These are phyloP conservation scores for Globisporangium cederbergense DNA, from an alignment of 352 stramenopile genomes.

Conservation along the genomic window DNA sequence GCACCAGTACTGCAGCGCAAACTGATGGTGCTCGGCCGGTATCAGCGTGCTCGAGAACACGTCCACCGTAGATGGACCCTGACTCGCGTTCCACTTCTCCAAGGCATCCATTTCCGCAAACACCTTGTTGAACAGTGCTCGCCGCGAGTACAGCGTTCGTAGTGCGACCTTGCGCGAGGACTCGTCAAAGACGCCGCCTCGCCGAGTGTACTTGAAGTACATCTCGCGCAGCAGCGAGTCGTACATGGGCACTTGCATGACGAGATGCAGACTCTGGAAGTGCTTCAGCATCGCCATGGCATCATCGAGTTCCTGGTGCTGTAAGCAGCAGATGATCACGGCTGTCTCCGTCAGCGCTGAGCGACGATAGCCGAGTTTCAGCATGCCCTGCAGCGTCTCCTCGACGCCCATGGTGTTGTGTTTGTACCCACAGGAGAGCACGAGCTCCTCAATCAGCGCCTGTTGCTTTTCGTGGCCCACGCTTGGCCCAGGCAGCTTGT, in stretches of 20 bases:
- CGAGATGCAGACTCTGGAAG: conserved; percentile 40
- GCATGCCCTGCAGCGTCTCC: conserved; percentile 44
- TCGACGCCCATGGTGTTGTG: conserved; percentile 48
- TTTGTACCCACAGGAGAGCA: conserved; percentile 71
- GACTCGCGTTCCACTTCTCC: conserved; percentile 15
- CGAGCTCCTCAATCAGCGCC: conserved; percentile 56
- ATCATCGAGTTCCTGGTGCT: conserved; percentile 32
- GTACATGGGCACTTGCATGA: conserved; percentile 62
- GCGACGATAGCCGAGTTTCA: conserved; percentile 35
- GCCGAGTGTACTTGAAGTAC: conserved; percentile 75
- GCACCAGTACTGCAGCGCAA: conserved; percentile 43
- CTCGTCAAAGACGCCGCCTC: conserved; percentile 53
- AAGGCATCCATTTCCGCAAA: conserved; percentile 41
- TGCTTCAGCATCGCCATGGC: conserved; percentile 37
- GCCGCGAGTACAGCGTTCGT: conserved; percentile 55
- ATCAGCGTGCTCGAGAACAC: background rate
- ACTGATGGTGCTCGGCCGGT: background rate
- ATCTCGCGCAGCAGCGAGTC: conserved; percentile 70
- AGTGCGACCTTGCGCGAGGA: conserved; percentile 51
- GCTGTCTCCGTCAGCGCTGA: conserved; percentile 58
- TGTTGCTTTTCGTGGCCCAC: conserved; percentile 31
- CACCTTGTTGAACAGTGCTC: conserved; percentile 50
- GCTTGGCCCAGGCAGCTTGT: conserved; percentile 25
- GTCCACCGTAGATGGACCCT: background rate
- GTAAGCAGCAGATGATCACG: conserved; percentile 62